Base-by-base conservation (phyloP, 23 red algal genomes). In the Gracilaria vermiculophylla region DNA sequence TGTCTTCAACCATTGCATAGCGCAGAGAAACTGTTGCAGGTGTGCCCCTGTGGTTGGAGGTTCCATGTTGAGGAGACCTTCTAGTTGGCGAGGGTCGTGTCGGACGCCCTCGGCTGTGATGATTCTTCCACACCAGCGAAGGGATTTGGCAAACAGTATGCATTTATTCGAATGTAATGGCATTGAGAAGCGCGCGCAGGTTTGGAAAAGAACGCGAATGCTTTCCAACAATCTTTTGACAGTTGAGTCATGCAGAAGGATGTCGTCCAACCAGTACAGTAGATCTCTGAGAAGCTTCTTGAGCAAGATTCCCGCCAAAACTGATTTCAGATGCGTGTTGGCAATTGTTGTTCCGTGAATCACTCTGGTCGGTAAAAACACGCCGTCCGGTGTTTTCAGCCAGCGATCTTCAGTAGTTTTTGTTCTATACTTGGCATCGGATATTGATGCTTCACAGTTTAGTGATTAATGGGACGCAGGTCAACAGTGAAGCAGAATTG, bases 391-490 rank as follows among this genome's bases (percentile, higher is more conserved):
- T 17, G 82, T 86, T 32, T 10, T 32, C 61, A 85, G 39, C 27
- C 5, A 28, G 40, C 44, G 21, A 85, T 2, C 24, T 85, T 85
- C 3, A 45, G 23, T 12, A 35, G 19, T 54, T 70, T 61, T 24
- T 85, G 60, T 24, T 69, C 81, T 8, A 85, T 42, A 10, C 48
- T 85, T 5, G 29, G 81, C 39, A 71, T 85, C 60, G 64, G 81
- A 51, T 53, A 85, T 20, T 52, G 41, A 53, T 71, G 62, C 20
- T 69, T 44, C 21, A 71, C 31, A 12, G 47, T 81, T 29, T 25
- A 48, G 5, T 31, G 15, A 29, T 62, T 81, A 20, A 62, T n/a
- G 6, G 31, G 24, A 2, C 77, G 19, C 12, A 81, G 77, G 42
- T 81, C 77, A 17, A 81, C 47, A 4, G 43, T 70, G 62, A 85